phyloP scores from a whole-genome alignment of 352 stramenopile species.

The Phytophthora boehmeriae region DNA sequence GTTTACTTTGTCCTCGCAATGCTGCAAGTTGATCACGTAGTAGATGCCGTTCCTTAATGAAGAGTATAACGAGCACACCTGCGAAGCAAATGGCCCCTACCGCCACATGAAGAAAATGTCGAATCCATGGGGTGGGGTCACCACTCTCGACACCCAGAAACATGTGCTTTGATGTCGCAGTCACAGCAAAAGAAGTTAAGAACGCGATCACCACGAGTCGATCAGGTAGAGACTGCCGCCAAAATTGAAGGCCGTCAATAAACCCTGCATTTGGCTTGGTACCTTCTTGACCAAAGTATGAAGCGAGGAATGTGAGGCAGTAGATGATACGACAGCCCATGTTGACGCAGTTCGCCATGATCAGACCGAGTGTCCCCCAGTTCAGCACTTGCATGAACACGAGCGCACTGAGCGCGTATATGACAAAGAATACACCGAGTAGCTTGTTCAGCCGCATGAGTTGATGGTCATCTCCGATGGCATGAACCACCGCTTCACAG shows the following conservation, averaged over 20 bases:
- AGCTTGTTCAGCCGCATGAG: slow-evolving; percentile 85
- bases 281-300: slow-evolving; percentile 44
- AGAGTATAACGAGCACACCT: slow-evolving; percentile 42
- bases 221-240: slow-evolving; percentile 56
- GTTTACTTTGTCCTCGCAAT: slow-evolving; percentile 30
- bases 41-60: slow-evolving; percentile 54
- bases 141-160: slow-evolving; percentile 39
- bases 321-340: slow-evolving; percentile 87
- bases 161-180: slow-evolving; percentile 40
- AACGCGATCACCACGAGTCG: slow-evolving; percentile 56
- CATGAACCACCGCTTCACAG: slow-evolving; percentile 96
- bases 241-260: slow-evolving; percentile 44
- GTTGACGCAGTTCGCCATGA: slow-evolving; percentile 88
- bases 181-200: slow-evolving; percentile 42
- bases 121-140: slow-evolving; percentile 23
- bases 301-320: slow-evolving; percentile 73
- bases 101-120: slow-evolving; percentile 49
- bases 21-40: slow-evolving; percentile 39
- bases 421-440: slow-evolving; percentile 79
- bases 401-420: slow-evolving; percentile 68
- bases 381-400: slow-evolving; percentile 68
- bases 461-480: slow-evolving; percentile 66
- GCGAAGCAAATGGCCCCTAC: slow-evolving; percentile 57
- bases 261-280: slow-evolving; percentile 6
- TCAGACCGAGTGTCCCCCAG: slow-evolving; percentile 73